Evolutionary conservation across 371 early-diverging fungal species (phyloP), one percentile per base, ranked within the genome.

Genomic region (Mucor circinelloides): DNA sequence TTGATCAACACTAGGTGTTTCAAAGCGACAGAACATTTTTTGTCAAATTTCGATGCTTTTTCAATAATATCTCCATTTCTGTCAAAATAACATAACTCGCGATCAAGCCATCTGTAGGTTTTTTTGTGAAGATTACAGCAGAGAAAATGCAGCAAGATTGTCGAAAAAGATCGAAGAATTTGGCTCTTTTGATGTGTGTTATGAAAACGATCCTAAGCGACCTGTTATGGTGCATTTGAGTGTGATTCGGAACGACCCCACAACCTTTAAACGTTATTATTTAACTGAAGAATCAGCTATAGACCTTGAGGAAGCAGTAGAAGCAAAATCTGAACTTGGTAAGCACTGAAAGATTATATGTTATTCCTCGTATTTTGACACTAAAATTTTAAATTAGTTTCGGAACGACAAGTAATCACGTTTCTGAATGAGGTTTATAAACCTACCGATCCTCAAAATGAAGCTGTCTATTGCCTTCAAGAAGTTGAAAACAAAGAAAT

Each of bases 401-500:
- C 48, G 44, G 68, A 62, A 62, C 63, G 46, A 62, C 57, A 62
- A 67, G 62, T 67, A 48, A 48, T 48, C 31, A 57, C 42, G 44
- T 64, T 65, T 65, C 50, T 65, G 38, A 61, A 67, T 67, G 67
- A 56, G 57, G 67, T 67, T 67, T 67, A 61, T 19, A 60, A 67
- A 56, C 38, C 67, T 67, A 61, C 62, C 0, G 13, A 67, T 67
- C 62, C 62, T 67, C 55, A 61, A 67, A 67, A 67, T 61, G 67
- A 66, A 66, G 61, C 67, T 31, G n/a, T 67, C 67, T 61, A 67
- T 56, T 67, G 15, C 57, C 60, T 56, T 42, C 67, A 67, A 67
- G 63, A 68, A 68, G 32, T 68, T 68, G 59, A 52, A 38, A 68
- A 34, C 31, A 68, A 68, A 68, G 69, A 68, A 58, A 27, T 68